phyloP scores from a whole-genome alignment of 129 eudicot species.

The Flaveria brownii region DNA sequence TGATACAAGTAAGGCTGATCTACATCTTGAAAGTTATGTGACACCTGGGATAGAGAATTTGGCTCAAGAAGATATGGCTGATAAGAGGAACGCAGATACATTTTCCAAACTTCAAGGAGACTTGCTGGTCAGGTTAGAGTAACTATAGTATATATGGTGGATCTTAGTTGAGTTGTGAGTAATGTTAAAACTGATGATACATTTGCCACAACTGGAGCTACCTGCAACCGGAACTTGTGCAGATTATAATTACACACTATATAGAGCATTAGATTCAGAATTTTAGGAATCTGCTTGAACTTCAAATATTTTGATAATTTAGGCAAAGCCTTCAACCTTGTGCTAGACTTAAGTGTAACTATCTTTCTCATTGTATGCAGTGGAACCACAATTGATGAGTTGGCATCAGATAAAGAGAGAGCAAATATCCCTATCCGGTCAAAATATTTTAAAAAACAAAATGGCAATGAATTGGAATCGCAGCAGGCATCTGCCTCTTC shows the following conservation, averaged over 20 bases:
- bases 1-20: slow-evolving; percentile 39
- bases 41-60: slow-evolving; percentile 26
- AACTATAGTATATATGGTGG: background rate
- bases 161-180: slow-evolving; percentile 3
- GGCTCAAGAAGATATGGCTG: slow-evolving; percentile 27
- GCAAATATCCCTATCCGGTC: slow-evolving; percentile 35
- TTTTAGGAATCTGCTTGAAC: slow-evolving; percentile 4
- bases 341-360: slow-evolving; percentile 6
- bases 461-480: slow-evolving; percentile 39
- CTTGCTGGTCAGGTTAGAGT: slow-evolving; percentile 41
- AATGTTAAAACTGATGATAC: slow-evolving; percentile 6
- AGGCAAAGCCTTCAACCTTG: slow-evolving; percentile 4
- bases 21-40: slow-evolving; percentile 30
- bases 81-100: slow-evolving; percentile 32
- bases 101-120: slow-evolving; percentile 28
- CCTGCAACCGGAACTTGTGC: background rate
- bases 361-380: slow-evolving; percentile 41
- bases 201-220: background rate
- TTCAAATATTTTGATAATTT: slow-evolving; percentile 11
- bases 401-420: slow-evolving; percentile 35
- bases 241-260: background rate
- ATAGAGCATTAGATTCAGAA: slow-evolving; percentile 1
- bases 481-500: slow-evolving; percentile 43
- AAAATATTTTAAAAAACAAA: slow-evolving; percentile 43
- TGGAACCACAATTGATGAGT: slow-evolving; percentile 35